Evolutionary conservation across 1,139 yeast species (phyloP), one percentile per base, ranked within the genome.

Genomic region (Diutina sp.): DNA sequence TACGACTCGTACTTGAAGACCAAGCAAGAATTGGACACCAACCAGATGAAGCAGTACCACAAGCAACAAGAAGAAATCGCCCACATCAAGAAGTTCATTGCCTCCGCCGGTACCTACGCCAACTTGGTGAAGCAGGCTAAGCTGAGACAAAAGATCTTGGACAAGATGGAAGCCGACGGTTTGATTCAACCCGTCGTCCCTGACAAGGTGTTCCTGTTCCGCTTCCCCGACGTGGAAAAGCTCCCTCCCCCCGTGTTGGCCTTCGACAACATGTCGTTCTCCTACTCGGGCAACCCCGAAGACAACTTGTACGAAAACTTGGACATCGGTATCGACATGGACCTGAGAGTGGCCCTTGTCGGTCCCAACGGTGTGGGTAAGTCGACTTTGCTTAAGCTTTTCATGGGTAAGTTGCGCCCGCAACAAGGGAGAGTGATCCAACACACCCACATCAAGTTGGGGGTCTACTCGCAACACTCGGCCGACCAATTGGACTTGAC

Each of bases 361-460:
- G 99, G 99, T 52, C 98, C 99, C 69, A 93, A 93, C 74, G 99
- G 99, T 87, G 91, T 93, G 65, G 99, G 99, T 79, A 93, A 93
- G 75, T 91, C 98, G 57, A 93, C 99, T 29, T 78, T 93, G 69
- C 84, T 93, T 70, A 93, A 93, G 72, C 81, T 93, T 68, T 93
- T 95, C 96, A 95, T 96, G 67, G 99, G 99, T 74, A 85, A 82
- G 64, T 81, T 93, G 67, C 82, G 79, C 64, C 90, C 97, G 56
- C 96, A 91, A 73, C 74, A 80, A 63, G 99, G 99, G 67, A 86
- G 97, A 78, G 96, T 93, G 61, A 90, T 96, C 59, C 87, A 95
- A 72, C 99, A 95, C 74, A 87, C 98, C 35, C 99, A 95, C 72
- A 86, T 93, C 70, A 95, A 93, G 79, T 84, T 93, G 72, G 99